phyloP scores from a whole-genome alignment of 768 basidiomycete species.

The Pisolithus albus region DNA sequence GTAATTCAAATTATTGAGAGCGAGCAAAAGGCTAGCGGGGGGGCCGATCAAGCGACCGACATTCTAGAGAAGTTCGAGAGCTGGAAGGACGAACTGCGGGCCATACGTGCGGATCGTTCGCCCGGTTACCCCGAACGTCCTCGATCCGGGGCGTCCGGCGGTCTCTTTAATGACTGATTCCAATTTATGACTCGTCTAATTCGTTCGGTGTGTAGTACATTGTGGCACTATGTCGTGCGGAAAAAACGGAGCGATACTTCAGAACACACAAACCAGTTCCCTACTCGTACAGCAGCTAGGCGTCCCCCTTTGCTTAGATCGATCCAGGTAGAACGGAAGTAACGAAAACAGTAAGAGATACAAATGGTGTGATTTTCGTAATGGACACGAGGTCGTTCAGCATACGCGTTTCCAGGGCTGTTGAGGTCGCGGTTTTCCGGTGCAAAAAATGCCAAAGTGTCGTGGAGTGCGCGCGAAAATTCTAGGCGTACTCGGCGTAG shows the following conservation, averaged over 20 bases:
- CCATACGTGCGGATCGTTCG: slow-evolving; percentile 9
- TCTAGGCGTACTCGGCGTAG: slow-evolving; percentile 6
- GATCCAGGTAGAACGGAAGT: slow-evolving; percentile 4
- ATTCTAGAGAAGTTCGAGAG: slow-evolving; percentile 34
- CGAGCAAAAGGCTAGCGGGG: slow-evolving; percentile 33
- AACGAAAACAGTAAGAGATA: slow-evolving; percentile 1
- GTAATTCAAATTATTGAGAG: slow-evolving; percentile 39
- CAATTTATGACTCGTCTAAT: not conserved
- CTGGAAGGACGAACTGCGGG: slow-evolving; percentile 38
- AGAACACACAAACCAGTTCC: too few relatives aligned
- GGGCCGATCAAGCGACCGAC: slow-evolving; percentile 27
- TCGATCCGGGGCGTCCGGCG: slow-evolving; percentile 2
- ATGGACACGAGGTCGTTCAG: slow-evolving; percentile 1
- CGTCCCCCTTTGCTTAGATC: not conserved
- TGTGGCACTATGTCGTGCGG: not conserved
- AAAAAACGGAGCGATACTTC: too few relatives aligned
- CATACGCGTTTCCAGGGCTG: slow-evolving; percentile 2
- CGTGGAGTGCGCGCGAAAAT: slow-evolving; percentile 13
- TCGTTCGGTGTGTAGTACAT: not conserved
- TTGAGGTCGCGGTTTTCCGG: slow-evolving; percentile 19
- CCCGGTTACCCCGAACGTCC: not conserved
- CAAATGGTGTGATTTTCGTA: not conserved
- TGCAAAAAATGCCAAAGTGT: slow-evolving; percentile 35
- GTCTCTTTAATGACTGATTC: slow-evolving; percentile 23
- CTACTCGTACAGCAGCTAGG: not conserved